Evolutionary conservation across 495 filamentous ascomycete species (phyloP).

Genomic region (Terfezia boudieri): DNA sequence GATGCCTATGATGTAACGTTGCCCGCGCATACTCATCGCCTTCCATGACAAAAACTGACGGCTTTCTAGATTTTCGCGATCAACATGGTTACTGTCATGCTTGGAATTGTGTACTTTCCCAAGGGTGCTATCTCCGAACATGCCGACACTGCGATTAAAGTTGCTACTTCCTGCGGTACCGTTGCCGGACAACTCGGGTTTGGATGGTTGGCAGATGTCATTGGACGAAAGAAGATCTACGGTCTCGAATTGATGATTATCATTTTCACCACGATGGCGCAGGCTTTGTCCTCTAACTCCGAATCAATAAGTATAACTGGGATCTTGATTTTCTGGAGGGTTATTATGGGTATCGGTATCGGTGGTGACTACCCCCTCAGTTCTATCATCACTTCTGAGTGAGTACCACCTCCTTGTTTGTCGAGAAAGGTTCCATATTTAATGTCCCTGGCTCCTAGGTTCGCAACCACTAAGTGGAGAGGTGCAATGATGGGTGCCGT

Average conservation of each 20-base stretch:
- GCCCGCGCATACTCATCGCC: background rate
- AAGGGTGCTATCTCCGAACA: slow-evolving; percentile 34
- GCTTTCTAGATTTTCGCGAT: slow-evolving; percentile 44
- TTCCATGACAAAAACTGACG: background rate
- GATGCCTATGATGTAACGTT: slow-evolving; percentile 48
- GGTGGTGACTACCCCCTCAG: slow-evolving; percentile 75
- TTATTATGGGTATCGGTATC: slow-evolving; percentile 65
- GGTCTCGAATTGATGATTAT: slow-evolving; percentile 74
- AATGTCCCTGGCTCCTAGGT: slow-evolving; percentile 22
- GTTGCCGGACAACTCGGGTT: slow-evolving; percentile 70
- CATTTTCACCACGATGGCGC: slow-evolving; percentile 62
- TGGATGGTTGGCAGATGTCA: slow-evolving; percentile 55
- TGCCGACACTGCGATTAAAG: slow-evolving; percentile 68
- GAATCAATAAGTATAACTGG: slow-evolving; percentile 48
- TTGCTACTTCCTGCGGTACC: slow-evolving; percentile 67
- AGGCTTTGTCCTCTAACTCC: slow-evolving; percentile 46
- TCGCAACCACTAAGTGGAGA: slow-evolving; percentile 63
- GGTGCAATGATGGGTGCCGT: slow-evolving; percentile 78
- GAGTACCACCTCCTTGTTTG: slow-evolving; percentile 14
- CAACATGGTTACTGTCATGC: slow-evolving; percentile 42
- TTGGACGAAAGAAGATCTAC: slow-evolving; percentile 70
- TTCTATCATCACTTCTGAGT: slow-evolving; percentile 68
- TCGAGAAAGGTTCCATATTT: background rate
- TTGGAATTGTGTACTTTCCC: slow-evolving; percentile 55
- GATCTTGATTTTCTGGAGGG: slow-evolving; percentile 71